Conservation (phyloP, 2,329 filamentous ascomycete species). For the Botryotinia globosa region DNA sequence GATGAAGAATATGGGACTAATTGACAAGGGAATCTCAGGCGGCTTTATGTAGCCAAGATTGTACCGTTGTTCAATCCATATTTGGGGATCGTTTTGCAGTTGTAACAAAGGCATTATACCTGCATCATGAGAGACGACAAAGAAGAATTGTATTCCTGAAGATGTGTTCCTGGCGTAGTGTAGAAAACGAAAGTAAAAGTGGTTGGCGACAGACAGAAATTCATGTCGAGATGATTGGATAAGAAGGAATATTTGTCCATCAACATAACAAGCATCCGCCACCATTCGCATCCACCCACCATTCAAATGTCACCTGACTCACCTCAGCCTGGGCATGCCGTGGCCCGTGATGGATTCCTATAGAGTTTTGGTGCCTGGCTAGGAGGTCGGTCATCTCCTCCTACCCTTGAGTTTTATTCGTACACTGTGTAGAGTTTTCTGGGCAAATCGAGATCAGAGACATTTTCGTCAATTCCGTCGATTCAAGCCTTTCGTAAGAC, state of each 20-base stretch:
- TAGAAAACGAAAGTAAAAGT: background rate
- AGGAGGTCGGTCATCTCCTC: background rate
- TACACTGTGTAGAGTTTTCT: background rate
- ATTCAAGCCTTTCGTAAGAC: background rate
- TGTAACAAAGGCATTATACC: background rate
- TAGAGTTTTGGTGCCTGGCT: background rate
- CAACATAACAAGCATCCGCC: background rate
- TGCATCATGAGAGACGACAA: background rate
- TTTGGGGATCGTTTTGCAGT: background rate
- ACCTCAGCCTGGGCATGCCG: too few species aligned
- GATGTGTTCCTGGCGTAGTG: background rate
- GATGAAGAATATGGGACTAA: background rate
- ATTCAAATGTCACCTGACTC: background rate
- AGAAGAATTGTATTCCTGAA: background rate
- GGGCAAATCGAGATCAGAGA: background rate
- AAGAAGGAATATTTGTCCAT: background rate
- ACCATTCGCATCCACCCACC: background rate
- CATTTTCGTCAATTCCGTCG: background rate
- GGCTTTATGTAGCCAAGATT: background rate
- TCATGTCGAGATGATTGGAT: conserved; percentile 4
- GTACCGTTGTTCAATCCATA: background rate
- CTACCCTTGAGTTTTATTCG: background rate
- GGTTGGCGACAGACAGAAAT: background rate
- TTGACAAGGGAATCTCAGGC: background rate
- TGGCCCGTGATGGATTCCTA: too few species aligned